A percentile compares a stretch with the other conserved stretches of the same genome.
Conservation (phyloP, 148 eudicot species). For the Heliamphora exappendiculata region DNA sequence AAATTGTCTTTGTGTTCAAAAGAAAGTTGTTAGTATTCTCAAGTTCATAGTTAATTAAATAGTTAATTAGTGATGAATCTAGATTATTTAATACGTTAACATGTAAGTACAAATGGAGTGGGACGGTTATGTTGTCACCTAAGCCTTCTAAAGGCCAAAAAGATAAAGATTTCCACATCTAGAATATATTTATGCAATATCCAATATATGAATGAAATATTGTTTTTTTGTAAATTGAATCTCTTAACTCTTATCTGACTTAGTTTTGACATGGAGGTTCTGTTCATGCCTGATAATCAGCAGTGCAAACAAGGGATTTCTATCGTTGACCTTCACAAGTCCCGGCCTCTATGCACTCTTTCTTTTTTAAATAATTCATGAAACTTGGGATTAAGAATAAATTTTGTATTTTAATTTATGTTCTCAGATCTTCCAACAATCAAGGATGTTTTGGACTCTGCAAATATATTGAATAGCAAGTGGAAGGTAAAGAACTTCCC, state of each 20-base stretch:
- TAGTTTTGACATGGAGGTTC: neutral
- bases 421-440: constrained; percentile 74
- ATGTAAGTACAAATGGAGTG: too few relatives aligned
- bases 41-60: too few relatives aligned
- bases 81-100: too few relatives aligned
- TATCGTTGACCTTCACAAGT: neutral
- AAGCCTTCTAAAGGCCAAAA: too few relatives aligned
- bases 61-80: too few relatives aligned
- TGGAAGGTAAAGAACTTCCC: constrained; percentile 64
- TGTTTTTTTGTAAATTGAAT: neutral
- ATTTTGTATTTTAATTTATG: constrained; percentile 10
- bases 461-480: constrained; percentile 60
- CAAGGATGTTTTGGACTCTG: constrained; percentile 61
- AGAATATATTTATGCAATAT: too few relatives aligned
- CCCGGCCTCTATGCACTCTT: neutral
- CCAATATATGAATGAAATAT: too few relatives aligned
- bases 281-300: neutral
- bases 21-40: too few relatives aligned
- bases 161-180: too few relatives aligned
- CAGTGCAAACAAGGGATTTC: neutral
- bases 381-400: neutral
- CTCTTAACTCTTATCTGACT: too few relatives aligned
- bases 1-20: too few relatives aligned
- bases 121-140: too few relatives aligned
- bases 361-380: neutral